Conservation (phyloP, 2,329 filamentous ascomycete species). For the Eutypella sp. region DNA sequence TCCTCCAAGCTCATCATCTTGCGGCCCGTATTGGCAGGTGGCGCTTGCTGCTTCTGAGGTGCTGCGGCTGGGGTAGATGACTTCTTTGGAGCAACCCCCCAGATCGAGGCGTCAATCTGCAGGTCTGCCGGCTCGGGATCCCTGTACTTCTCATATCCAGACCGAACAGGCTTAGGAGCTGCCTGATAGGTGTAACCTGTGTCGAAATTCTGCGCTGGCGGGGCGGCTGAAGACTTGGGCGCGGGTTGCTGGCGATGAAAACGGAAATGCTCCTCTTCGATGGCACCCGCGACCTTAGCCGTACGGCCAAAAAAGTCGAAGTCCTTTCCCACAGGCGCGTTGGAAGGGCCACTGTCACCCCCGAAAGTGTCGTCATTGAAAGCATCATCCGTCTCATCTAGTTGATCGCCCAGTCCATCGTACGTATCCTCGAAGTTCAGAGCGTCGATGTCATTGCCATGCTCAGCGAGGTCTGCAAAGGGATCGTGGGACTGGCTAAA, state of each 20-base stretch:
- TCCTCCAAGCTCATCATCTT: constrained; percentile 97
- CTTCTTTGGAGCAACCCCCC: constrained; percentile 71
- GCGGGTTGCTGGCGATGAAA: constrained; percentile 70
- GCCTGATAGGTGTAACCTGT: constrained; percentile 32
- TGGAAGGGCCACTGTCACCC: constrained; percentile 37
- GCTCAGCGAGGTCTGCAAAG: constrained; percentile 46
- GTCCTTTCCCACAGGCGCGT: constrained; percentile 70
- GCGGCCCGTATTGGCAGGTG: constrained; percentile 37
- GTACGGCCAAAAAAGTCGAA: constrained; percentile 97
- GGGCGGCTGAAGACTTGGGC: constrained; percentile 36
- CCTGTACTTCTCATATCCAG: constrained; percentile 88
- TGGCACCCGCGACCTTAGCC: constrained; percentile 76
- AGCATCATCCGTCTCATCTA: constrained; percentile 87
- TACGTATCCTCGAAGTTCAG: constrained; percentile 95
- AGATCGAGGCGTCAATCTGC: constrained; percentile 87
- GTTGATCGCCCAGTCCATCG: constrained; percentile 84
- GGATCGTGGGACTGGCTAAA: constrained; percentile 83
- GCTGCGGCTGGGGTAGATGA: constrained; percentile 26
- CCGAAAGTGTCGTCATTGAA: constrained; percentile 97
- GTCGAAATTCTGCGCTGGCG: constrained; percentile 27
- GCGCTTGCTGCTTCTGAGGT: constrained; percentile 10
- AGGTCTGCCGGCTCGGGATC: constrained; percentile 81
- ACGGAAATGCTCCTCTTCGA: constrained; percentile 86
- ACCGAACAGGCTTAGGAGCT: constrained; percentile 58
- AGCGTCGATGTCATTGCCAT: constrained; percentile 53